Percentiles rank a stretch among this genome's conserved stretches.
These are phyloP conservation scores for Primulina tabacum DNA, from an alignment of 257 asterid genomes.

Conservation along the genomic window DNA sequence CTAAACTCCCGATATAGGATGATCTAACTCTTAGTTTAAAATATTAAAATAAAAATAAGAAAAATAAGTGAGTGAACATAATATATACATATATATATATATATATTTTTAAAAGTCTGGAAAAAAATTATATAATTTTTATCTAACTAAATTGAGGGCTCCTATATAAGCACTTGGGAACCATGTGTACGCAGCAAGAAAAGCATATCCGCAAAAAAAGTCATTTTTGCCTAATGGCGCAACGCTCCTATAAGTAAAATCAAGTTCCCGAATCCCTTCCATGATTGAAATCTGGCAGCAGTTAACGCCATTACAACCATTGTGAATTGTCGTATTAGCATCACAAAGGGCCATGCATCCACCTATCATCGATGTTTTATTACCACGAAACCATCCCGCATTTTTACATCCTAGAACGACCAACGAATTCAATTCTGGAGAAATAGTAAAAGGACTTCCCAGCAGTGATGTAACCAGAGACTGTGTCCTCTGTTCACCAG, in stretches of 20 bases:
- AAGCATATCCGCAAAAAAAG: neutral
- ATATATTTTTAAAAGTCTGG: too few relatives aligned
- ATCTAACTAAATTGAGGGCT: too few relatives aligned
- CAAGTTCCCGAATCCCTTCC: neutral
- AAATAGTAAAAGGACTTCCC: neutral
- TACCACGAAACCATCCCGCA: neutral
- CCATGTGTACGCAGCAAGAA: neutral
- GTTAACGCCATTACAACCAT: neutral
- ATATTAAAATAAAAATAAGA: too few relatives aligned
- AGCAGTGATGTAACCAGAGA: neutral
- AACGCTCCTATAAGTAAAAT: neutral
- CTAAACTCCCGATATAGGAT: too few relatives aligned
- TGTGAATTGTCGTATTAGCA: neutral
- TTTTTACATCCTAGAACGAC: neutral
- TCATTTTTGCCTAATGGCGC: neutral
- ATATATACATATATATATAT: too few relatives aligned
- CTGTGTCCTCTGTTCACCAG: neutral
- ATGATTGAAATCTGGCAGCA: neutral
- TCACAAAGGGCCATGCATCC: slow-evolving; percentile 1
- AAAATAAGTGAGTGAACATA: too few relatives aligned
- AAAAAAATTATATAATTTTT: too few relatives aligned
- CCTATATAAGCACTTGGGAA: neutral
- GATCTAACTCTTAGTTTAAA: too few relatives aligned
- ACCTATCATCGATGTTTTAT: neutral
- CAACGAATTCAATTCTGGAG: neutral